A percentile compares a stretch with the other conserved stretches of the same genome.
phyloP scores from a whole-genome alignment of 768 basidiomycete genomes.

The Suillus americanus region DNA sequence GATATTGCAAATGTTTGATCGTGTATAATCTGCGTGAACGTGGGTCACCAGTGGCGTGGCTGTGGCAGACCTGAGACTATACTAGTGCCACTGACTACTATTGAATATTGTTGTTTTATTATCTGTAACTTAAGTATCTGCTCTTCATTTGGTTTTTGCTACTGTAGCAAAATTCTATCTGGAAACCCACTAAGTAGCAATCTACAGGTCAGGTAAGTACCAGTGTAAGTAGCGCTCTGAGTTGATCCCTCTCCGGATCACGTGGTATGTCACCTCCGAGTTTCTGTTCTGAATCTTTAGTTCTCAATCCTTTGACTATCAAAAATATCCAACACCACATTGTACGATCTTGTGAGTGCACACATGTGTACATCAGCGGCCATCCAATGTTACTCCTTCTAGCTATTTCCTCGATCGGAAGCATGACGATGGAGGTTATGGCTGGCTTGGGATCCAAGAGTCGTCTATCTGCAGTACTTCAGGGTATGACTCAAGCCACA shows the following conservation, averaged over 20 bases:
- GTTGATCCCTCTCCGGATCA: background rate
- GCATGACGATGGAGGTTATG: background rate
- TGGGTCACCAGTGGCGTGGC: background rate
- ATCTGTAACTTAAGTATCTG: background rate
- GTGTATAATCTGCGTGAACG: background rate
- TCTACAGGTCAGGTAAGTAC: too few relatives aligned
- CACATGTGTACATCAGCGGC: background rate
- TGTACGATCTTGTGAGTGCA: background rate
- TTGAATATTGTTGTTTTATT: background rate
- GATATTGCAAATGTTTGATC: background rate
- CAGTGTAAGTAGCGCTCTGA: too few relatives aligned
- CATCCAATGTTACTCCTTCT: background rate
- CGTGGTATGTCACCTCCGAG: too few relatives aligned
- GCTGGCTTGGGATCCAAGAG: background rate
- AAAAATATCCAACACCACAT: background rate
- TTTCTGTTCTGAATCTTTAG: too few relatives aligned
- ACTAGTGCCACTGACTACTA: too few relatives aligned
- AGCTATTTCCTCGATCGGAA: background rate
- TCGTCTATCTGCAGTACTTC: background rate
- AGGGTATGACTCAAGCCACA: background rate
- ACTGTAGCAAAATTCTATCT: background rate
- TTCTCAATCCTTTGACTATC: background rate
- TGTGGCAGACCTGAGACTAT: background rate
- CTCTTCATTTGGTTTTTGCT: background rate
- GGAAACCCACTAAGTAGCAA: background rate